Evolutionary conservation across 1,284 basidiomycete species (phyloP), one percentile per base, ranked within the genome.

Genomic region (Papiliotrema terrestris): DNA sequence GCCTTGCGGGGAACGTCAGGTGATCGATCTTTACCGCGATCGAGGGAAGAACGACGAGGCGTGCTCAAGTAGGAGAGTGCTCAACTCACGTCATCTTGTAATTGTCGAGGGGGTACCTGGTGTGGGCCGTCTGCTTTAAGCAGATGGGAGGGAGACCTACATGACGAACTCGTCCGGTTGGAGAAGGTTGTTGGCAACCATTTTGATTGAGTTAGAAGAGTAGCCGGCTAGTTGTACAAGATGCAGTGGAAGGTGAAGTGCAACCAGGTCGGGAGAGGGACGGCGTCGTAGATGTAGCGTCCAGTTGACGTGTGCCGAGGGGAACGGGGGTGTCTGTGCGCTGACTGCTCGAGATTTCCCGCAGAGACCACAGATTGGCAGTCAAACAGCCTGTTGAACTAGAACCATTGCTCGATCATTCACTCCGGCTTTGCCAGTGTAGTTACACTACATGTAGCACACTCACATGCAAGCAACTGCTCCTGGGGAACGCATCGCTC

Each of bases 31-130:
- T n/a, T n/a, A n/a, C n/a, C n/a, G n/a, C 14, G 22, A 19, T 20
- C 15, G 25, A 22, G 9, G 20, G 13, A 23, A 49, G 2, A 41
- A 45, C 13, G 26, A 19, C 5, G 5, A 39, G 8, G 11, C 2
- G 9, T 3, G 23, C 23, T 44, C 22, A 37, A 22, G 6, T 3
- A 25, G 49, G 23, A 22, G 6, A 41, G 17, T 36, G 39, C n/a
- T 9, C 13, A 2, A 55, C 58, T 52, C 32, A 57, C 55, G 54
- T 41, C 52, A 57, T 54, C 8, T 15, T 8, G 46, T 60, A 57
- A 41, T 55, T 52, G 22, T 35, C 17, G 23, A 59, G 48, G 8
- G 58, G 58, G 19, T 45, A 59, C 19, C 58, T 59, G 45, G 17
- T 5, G 13, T 37, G 49, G 39, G 49, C 46, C 44, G 6, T 29